phyloP scores from a whole-genome alignment of 371 early-diverging fungal genomes.

The Mucor indicus region DNA sequence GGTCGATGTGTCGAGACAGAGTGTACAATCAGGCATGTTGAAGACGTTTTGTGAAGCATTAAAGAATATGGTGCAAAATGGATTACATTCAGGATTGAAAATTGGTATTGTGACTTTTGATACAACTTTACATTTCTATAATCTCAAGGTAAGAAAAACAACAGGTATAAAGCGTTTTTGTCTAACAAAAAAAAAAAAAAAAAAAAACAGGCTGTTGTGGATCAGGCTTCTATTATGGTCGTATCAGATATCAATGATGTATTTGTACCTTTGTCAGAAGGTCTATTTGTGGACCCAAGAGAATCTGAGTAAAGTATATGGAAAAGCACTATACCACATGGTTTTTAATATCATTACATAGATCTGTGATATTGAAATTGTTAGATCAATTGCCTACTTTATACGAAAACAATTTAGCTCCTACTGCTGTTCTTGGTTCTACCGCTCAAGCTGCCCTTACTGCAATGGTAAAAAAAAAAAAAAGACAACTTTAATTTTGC shows the following conservation, averaged over 20 bases:
- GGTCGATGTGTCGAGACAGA: slow-evolving; percentile 88
- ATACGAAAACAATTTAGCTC: slow-evolving; percentile 72
- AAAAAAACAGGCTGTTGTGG: slow-evolving; percentile 52
- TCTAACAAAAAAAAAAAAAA: not conserved
- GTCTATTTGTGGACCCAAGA: slow-evolving; percentile 77
- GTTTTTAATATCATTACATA: slow-evolving; percentile 10
- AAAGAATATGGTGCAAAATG: slow-evolving; percentile 53
- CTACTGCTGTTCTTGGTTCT: slow-evolving; percentile 81
- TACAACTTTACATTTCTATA: slow-evolving; percentile 92
- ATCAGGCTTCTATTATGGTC: slow-evolving; percentile 94
- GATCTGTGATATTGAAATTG: slow-evolving; percentile 73
- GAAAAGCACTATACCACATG: not conserved
- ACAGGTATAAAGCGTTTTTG: not conserved
- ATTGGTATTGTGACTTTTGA: slow-evolving; percentile 93
- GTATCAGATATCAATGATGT: slow-evolving; percentile 89
- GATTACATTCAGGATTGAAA: slow-evolving; percentile 50
- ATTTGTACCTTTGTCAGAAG: slow-evolving; percentile 88
- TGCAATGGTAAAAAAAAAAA: slow-evolving; percentile 59
- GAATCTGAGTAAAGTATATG: slow-evolving; percentile 51
- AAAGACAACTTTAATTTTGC: too few relatives aligned
- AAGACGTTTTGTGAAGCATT: slow-evolving; percentile 61
- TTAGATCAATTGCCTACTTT: slow-evolving; percentile 78
- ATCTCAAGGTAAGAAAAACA: slow-evolving; percentile 60
- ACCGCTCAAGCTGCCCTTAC: slow-evolving; percentile 74
- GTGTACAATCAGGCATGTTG: slow-evolving; percentile 85